Evolutionary conservation across 1,139 yeast species (phyloP), one percentile per base, ranked within the genome.

Genomic region (Saccharomycopsis hybrid): DNA sequence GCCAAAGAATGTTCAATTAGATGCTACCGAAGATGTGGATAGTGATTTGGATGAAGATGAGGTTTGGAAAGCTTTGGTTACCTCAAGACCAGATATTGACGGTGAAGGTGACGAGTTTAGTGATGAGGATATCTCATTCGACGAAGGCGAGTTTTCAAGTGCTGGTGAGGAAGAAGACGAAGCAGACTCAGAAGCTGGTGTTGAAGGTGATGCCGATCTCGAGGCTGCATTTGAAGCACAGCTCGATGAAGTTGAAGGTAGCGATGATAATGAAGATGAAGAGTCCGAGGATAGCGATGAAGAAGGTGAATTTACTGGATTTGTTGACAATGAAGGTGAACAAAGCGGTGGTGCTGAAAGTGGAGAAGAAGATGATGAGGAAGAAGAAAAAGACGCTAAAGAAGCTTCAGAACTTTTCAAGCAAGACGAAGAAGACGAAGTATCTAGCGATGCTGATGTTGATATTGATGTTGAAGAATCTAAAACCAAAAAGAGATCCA

Each of bases 31-130:
- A 7, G 66, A 54, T 28, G 70, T 68, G 54, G 70, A 69, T 55
- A 77, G 74, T 46, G 85, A 77, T 35, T 63, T 80, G 59, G 82
- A 78, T 55, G 95, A 89, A 60, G 94, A 81, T 44, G 89, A 83
- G 56, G 86, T 88, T 41, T 89, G 96, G 96, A 72, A 80, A 59
- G 97, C 96, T 0, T 73, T 89, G 62, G 95, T 89, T 37, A 78
- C 82, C 60, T 85, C 95, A 41, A 79, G 79, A 58, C 95, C 96
- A 0, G 95, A 85, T 50, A 80, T 85, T 51, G 80, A 70, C 48
- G 65, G 54, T 30, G 80, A 66, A 25, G 73, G 71, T 13, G 78
- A 68, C 33, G 75, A 67, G 9, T 62, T 70, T 51, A 68, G 72
- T 36, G 82, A 73, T 52, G 85, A 75, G 55, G 79, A 74, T 54